Conservation (phyloP, 495 filamentous ascomycete genomes). For the Cladorrhinum samala region DNA sequence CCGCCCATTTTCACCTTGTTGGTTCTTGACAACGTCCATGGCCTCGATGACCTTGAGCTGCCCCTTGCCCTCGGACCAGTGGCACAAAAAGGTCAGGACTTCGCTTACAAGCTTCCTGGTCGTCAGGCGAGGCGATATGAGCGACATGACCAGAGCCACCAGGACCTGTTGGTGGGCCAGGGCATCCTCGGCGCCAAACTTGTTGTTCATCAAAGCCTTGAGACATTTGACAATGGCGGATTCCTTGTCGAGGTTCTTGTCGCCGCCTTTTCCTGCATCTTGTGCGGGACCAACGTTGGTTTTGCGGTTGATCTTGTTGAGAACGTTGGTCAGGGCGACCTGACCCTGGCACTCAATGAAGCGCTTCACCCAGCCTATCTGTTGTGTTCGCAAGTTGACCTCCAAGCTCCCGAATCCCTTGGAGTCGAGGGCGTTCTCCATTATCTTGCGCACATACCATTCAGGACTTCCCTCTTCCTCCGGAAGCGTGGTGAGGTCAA, state of each 20-base stretch:
- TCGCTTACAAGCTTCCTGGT: conserved; percentile 95
- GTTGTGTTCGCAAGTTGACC: conserved; percentile 91
- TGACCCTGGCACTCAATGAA: conserved; percentile 98
- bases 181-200: conserved; percentile 97
- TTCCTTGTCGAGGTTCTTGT: conserved; percentile 88
- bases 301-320: conserved; percentile 84
- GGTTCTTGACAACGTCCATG: conserved; percentile 83
- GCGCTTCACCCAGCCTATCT: conserved; percentile 93
- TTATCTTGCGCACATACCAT: conserved; percentile 95
- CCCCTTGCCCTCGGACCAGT: conserved; percentile 89
- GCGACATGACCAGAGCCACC: conserved; percentile 76
- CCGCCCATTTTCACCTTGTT: conserved; percentile 87
- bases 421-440: conserved; percentile 88
- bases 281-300: conserved; percentile 70
- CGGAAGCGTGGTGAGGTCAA: conserved; percentile 60
- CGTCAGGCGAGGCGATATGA: conserved; percentile 83
- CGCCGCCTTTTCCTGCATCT: conserved; percentile 53
- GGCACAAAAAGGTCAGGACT: conserved; percentile 92
- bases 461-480: conserved; percentile 95
- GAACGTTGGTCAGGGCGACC: conserved; percentile 89
- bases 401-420: conserved; percentile 88
- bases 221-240: conserved; percentile 98
- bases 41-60: conserved; percentile 90
- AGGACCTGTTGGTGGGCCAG: conserved; percentile 83
- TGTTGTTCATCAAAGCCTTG: conserved; percentile 98